Evolutionary conservation across 352 stramenopile genomes (phyloP).

Genomic region (Pseudoperonospora humuli): DNA sequence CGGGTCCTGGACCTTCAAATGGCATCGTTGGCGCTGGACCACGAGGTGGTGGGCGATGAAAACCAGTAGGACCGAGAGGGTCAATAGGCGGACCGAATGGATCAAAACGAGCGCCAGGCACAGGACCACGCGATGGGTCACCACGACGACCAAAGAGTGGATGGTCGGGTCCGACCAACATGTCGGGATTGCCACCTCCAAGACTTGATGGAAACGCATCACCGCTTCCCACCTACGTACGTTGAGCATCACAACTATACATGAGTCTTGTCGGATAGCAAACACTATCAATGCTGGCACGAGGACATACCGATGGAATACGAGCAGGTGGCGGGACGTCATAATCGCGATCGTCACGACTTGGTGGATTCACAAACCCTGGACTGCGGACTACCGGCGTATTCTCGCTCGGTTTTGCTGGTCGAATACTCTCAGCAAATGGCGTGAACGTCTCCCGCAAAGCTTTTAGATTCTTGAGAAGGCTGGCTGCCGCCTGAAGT

Average conservation of each 20-base stretch:
- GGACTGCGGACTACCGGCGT: slow-evolving; percentile 2
- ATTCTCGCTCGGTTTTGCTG: slow-evolving; percentile 29
- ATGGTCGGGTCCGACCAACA: slow-evolving; percentile 68
- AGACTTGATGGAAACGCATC: slow-evolving; percentile 56
- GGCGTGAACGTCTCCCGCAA: slow-evolving; percentile 44
- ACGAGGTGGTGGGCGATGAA: slow-evolving; percentile 25
- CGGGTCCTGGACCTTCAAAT: slow-evolving; percentile 69
- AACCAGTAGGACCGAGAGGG: slow-evolving; percentile 39
- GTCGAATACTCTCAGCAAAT: slow-evolving; percentile 50
- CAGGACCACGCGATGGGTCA: slow-evolving; percentile 45
- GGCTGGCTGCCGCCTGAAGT: slow-evolving; percentile 27
- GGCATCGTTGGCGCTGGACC: slow-evolving; percentile 44
- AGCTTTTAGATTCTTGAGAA: slow-evolving; percentile 40
- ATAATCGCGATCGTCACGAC: slow-evolving; percentile 7
- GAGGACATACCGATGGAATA: slow-evolving; percentile 29
- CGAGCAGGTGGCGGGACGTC: slow-evolving; percentile 17
- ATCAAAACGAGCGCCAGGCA: slow-evolving; percentile 76
- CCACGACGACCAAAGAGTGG: slow-evolving; percentile 57
- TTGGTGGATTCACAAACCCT: slow-evolving; percentile 8
- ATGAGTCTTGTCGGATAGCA: not conserved
- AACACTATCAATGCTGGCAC: not conserved
- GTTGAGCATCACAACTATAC: not conserved
- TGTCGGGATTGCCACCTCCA: slow-evolving; percentile 56
- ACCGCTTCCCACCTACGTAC: slow-evolving; percentile 42
- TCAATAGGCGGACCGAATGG: slow-evolving; percentile 65